Evolutionary conservation across 208 protist species (phyloP).

Genomic region (Leishmania braziliensis): DNA sequence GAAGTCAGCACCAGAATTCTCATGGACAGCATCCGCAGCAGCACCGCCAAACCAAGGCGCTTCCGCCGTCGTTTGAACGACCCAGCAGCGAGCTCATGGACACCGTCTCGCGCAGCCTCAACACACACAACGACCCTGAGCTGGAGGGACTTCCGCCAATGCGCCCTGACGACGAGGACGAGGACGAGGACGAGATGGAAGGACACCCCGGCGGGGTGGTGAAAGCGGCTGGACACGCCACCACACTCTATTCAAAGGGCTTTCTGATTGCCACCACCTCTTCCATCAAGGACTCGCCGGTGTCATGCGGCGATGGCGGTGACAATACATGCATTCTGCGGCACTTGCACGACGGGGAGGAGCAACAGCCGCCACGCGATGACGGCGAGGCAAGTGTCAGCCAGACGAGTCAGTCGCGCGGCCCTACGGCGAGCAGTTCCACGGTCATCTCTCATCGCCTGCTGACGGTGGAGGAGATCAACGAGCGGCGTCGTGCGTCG

Average conservation of each 20-base stretch:
- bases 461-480: constrained; percentile 26
- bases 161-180: constrained; percentile 4
- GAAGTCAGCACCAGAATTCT: neutral
- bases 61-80: constrained; percentile 2
- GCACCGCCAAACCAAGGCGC: neutral
- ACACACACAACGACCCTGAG: constrained; percentile 38
- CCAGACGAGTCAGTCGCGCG: constrained; percentile 16
- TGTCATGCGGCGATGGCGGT: neutral
- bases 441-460: constrained; percentile 28
- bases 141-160: constrained; percentile 33
- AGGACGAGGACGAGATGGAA: constrained; percentile 1
- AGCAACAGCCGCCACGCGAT: constrained; percentile 8
- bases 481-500: constrained; percentile 18
- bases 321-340: neutral
- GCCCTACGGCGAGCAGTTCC: constrained; percentile 13
- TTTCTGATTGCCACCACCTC: constrained; percentile 20
- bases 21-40: constrained; percentile 4
- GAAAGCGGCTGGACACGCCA: neutral
- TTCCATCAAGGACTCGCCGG: constrained; percentile 3
- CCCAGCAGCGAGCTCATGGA: constrained; percentile 23
- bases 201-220: neutral
- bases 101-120: constrained; percentile 34
- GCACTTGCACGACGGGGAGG: constrained; percentile 17
- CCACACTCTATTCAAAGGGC: constrained; percentile 27
- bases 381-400: constrained; percentile 5